Conservation (phyloP, 352 stramenopile species). For the Phytophthora tentaculata region DNA sequence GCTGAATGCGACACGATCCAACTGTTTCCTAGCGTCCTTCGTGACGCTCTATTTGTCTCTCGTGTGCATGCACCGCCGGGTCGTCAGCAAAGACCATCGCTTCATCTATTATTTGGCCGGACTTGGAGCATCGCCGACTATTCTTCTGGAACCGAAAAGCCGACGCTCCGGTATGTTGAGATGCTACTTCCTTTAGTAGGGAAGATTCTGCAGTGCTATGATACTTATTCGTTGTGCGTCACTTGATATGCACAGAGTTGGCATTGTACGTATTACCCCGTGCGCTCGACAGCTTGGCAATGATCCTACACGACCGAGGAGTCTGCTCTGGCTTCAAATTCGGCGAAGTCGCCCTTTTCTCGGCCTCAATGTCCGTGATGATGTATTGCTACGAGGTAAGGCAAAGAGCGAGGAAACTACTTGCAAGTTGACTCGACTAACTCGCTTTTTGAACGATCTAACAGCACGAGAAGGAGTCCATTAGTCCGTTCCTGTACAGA, state of each 20-base stretch:
- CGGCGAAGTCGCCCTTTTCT: slow-evolving; percentile 80
- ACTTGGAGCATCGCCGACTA: slow-evolving; percentile 65
- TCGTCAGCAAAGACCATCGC: slow-evolving; percentile 71
- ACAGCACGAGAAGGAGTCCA: slow-evolving; percentile 71
- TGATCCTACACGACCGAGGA: slow-evolving; percentile 75
- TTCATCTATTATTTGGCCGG: slow-evolving; percentile 81
- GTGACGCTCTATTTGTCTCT: slow-evolving; percentile 73
- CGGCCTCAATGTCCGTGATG: slow-evolving; percentile 78
- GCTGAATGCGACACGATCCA: slow-evolving; percentile 75
- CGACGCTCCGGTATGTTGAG: slow-evolving; percentile 68
- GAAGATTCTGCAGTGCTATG: no score
- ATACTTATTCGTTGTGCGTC: slow-evolving; percentile 8
- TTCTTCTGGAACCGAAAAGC: slow-evolving; percentile 82
- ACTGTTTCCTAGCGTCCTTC: slow-evolving; percentile 78
- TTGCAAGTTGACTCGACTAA: slow-evolving; percentile 6
- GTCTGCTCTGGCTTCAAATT: slow-evolving; percentile 73
- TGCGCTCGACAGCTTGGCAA: slow-evolving; percentile 76
- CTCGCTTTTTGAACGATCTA: neutral
- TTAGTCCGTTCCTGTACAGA: slow-evolving; percentile 68
- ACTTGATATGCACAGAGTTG: slow-evolving; percentile 51
- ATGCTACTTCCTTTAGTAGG: neutral
- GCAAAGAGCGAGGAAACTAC: neutral
- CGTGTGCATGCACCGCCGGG: slow-evolving; percentile 62
- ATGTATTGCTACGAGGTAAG: slow-evolving; percentile 88
- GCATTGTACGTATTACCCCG: slow-evolving; percentile 81